Percentiles rank a stretch among this genome's conserved stretches.
Conservation (phyloP, 1,284 basidiomycete genomes). For the Cutaneotrichosporon sp. region DNA sequence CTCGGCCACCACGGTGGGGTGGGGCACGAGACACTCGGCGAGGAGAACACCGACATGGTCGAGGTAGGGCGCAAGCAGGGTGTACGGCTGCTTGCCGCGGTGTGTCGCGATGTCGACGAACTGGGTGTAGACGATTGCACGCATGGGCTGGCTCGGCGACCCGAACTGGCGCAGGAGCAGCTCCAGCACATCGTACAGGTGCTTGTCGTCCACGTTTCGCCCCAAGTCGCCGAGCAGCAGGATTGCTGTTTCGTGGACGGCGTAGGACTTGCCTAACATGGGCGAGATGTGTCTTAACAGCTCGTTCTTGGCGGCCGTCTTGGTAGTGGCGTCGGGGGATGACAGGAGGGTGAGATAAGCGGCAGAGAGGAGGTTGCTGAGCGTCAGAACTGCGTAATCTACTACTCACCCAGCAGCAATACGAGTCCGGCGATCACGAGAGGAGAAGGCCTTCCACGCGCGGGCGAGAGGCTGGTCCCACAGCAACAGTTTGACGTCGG, state of each 20-base stretch:
- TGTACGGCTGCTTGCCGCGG: constrained; percentile 69
- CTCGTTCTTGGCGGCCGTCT: background rate
- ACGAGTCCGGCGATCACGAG: constrained; percentile 26
- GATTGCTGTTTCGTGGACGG: constrained; percentile 30
- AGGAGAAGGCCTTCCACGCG: constrained; percentile 20
- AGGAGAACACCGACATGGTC: constrained; percentile 69
- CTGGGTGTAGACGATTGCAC: constrained; percentile 71
- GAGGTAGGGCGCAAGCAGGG: constrained; percentile 69
- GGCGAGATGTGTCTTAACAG: background rate
- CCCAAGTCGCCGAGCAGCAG: constrained; percentile 37
- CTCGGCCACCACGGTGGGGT: constrained; percentile 56
- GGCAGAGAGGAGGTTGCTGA: constrained; percentile 21
- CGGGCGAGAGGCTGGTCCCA: constrained; percentile 14
- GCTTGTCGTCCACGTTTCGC: constrained; percentile 60
- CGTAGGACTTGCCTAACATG: background rate
- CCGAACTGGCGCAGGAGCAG: constrained; percentile 71
- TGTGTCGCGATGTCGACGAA: constrained; percentile 55
- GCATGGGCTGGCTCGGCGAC: constrained; percentile 65
- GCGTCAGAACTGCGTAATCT: background rate
- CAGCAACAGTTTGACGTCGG: background rate
- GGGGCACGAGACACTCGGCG: constrained; percentile 62
- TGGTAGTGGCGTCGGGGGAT: background rate
- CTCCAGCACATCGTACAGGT: constrained; percentile 65
- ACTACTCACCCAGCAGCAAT: constrained; percentile 20
- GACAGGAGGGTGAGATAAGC: background rate